Evolutionary conservation across 108 stramenopile species (phyloP), one percentile per base, ranked within the genome.

Genomic region (Cyclotella distinguenda): DNA sequence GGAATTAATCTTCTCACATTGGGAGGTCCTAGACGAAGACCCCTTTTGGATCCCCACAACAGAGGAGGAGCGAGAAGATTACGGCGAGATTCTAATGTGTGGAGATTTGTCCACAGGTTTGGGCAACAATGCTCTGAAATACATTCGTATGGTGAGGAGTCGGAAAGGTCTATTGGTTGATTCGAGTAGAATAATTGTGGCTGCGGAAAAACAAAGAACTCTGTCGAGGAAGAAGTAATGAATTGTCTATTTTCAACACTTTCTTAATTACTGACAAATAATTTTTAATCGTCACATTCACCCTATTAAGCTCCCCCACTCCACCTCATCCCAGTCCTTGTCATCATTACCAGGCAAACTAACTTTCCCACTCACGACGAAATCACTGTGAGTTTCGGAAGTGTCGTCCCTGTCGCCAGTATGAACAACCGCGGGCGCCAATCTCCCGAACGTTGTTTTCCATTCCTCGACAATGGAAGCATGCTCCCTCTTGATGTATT

Each of bases 1-100:
- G 15, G 88, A 93, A 66, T 54, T 95, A 18, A 82, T 79, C 3
- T 95, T 95, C 68, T 80, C 73, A 15, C 88, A 94, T 54, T 96
- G 91, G 91, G 85, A 85, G 61, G 64, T 83, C 19, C 66, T 94
- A 8, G 86, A 89, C 13, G 83, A 85, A 71, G 95, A 96, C 59
- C 95, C 95, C 9, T 96, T 96, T 79, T 96, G 95, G 95, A 88
- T 90, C 52, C 95, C 95, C 25, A 89, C 89, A 0, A 86, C 89
- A 11, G 71, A 86, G 44, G 95, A 96, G 49, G 95, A 96, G 67
- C 74, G 92, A 35, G 95, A 96, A 73, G 93, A 96, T 55, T 91
- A 85, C 72, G 95, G 95, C 0, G 89, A 94, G 69, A 86, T 85
- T 35, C 42, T 68, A 18, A 66, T 68, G 71, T 79, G 71, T 56